Conservation (phyloP, 371 early-diverging fungal genomes). For the Polyrhizophydium stewartii region DNA sequence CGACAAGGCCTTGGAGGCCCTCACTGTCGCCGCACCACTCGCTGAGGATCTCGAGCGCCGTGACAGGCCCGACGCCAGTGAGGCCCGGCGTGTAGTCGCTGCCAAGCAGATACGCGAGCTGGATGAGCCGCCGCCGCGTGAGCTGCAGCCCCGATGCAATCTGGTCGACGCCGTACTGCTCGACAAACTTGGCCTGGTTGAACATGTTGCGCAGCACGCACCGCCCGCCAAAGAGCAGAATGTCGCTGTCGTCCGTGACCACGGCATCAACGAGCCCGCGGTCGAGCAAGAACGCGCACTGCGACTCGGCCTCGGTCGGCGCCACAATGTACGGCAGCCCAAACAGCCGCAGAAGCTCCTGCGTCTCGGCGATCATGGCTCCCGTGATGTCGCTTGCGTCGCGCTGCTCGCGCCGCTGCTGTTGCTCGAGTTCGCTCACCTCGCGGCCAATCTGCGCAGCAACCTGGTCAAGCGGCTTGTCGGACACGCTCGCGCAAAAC, state of each 20-base stretch:
- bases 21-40: constrained; percentile 48
- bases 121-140: constrained; percentile 68
- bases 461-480: neutral
- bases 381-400: constrained; percentile 4
- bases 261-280: constrained; percentile 90
- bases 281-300: constrained; percentile 82
- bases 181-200: constrained; percentile 80
- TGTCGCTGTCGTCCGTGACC: constrained; percentile 98
- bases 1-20: constrained; percentile 31
- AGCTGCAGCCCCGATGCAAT: constrained; percentile 70
- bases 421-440: neutral
- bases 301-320: constrained; percentile 98
- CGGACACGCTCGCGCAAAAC: neutral
- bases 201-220: constrained; percentile 95
- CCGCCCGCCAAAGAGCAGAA: constrained; percentile 93
- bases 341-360: constrained; percentile 80
- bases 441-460: constrained; percentile 12
- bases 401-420: neutral
- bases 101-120: constrained; percentile 88
- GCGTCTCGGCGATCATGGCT: neutral
- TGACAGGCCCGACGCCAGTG: constrained; percentile 90
- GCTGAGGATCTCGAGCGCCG: constrained; percentile 82
- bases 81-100: constrained; percentile 98
- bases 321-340: constrained; percentile 93
- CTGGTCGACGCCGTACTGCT: constrained; percentile 65